phyloP scores from a whole-genome alignment of 768 basidiomycete species.

The Megacollybia marginata region DNA sequence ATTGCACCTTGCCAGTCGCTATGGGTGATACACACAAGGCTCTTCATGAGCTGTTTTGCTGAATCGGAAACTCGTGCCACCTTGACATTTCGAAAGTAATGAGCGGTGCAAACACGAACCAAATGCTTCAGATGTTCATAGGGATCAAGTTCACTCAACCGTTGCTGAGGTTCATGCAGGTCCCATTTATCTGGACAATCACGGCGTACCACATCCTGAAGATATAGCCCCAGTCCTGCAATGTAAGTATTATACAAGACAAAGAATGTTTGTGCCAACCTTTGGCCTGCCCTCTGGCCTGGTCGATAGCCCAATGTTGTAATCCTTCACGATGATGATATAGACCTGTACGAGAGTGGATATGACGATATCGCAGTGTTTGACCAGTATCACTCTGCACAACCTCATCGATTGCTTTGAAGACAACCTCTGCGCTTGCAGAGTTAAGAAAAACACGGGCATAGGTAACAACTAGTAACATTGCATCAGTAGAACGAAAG shows the following conservation, averaged over 20 bases:
- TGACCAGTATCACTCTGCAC: conserved; percentile 11
- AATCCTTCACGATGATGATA: conserved; percentile 11
- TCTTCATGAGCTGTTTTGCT: conserved; percentile 14
- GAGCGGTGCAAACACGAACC: conserved; percentile 13
- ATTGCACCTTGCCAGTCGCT: conserved; percentile 9
- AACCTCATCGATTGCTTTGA: conserved; percentile 14
- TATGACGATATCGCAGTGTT: conserved; percentile 14
- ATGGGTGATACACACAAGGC: conserved; percentile 13
- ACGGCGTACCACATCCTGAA: conserved; percentile 1
- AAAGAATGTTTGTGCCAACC: conserved; percentile 5
- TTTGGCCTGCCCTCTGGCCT: conserved; percentile 17
- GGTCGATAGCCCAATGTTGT: conserved; percentile 14
- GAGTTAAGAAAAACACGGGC: conserved; percentile 18
- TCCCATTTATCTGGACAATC: conserved; percentile 1
- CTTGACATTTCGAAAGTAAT: conserved; percentile 14
- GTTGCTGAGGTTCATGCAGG: conserved; percentile 5
- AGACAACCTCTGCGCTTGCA: conserved; percentile 16
- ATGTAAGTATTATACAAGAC: neutral
- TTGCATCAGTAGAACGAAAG: neutral
- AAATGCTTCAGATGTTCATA: conserved; percentile 19
- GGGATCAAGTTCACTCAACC: conserved; percentile 10
- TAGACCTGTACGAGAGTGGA: conserved; percentile 5
- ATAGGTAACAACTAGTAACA: conserved; percentile 10
- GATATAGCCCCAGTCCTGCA: conserved; percentile 10
- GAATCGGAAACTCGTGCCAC: conserved; percentile 4